A percentile compares a stretch with the other conserved stretches of the same genome.
Evolutionary conservation across 176 grass and related monocot species (phyloP).

Genomic region (Ananas comosus): DNA sequence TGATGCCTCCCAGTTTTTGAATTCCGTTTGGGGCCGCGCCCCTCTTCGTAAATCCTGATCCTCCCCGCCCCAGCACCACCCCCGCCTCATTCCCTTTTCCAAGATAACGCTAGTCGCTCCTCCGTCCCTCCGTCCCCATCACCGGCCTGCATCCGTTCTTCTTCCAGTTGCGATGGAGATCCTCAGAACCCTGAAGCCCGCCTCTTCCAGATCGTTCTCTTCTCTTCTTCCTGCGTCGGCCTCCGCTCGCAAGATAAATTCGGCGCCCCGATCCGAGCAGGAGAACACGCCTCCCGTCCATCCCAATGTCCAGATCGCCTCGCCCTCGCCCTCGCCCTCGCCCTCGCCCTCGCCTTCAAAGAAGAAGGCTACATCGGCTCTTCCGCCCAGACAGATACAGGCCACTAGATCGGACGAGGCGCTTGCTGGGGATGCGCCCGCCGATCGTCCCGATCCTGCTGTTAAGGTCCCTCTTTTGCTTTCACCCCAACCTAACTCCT

Average conservation of each 20-base stretch:
- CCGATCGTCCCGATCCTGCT: slow-evolving; percentile 6
- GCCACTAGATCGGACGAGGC: background rate
- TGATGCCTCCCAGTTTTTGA: background rate
- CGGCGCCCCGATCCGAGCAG: slow-evolving; percentile 19
- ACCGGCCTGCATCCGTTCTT: background rate
- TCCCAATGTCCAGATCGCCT: slow-evolving; percentile 15
- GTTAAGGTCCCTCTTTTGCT: slow-evolving; percentile 20
- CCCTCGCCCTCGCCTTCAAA: slow-evolving; percentile 6
- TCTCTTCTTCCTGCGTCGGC: background rate
- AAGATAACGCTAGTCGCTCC: background rate
- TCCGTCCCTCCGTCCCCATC: background rate
- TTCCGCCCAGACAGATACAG: slow-evolving; percentile 1
- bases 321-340: no score
- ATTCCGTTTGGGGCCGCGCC: background rate
- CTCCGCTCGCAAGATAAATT: background rate
- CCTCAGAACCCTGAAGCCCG: background rate
- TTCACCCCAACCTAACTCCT: background rate
- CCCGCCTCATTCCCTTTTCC: background rate
- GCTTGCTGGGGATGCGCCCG: background rate
- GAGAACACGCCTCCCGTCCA: slow-evolving; percentile 28
- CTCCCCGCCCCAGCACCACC: background rate
- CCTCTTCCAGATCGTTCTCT: background rate
- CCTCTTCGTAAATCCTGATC: background rate
- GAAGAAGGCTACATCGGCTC: background rate
- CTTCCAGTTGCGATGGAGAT: background rate